Conservation (phyloP, 2,329 filamentous ascomycete genomes). For the Raffaelea ambrosiae region DNA sequence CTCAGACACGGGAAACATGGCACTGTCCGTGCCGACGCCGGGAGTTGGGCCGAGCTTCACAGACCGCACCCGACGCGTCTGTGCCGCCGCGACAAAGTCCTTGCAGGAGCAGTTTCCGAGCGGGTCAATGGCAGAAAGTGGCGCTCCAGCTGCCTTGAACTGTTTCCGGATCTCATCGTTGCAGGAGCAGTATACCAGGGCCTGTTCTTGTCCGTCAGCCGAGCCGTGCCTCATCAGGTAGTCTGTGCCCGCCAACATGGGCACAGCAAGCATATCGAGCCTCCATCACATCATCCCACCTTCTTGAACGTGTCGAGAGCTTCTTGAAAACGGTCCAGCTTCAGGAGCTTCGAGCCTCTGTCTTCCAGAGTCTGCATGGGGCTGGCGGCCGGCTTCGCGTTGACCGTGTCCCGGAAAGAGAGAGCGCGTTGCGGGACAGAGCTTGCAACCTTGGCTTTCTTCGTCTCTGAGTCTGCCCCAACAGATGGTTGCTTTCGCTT, state of each 20-base stretch:
- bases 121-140: constrained; percentile 7
- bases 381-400: too few species aligned
- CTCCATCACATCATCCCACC: too few species aligned
- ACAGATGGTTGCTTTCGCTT: too few species aligned
- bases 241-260: too few species aligned
- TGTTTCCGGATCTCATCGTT: background rate
- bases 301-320: background rate
- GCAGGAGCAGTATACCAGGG: constrained; percentile 1
- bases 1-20: constrained; percentile 3
- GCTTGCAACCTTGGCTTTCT: too few species aligned
- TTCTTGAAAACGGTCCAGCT: background rate
- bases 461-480: too few species aligned
- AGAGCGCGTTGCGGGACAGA: too few species aligned
- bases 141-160: constrained; percentile 1
- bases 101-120: constrained; percentile 11
- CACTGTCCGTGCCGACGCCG: background rate
- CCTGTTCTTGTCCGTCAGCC: background rate
- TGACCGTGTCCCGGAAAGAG: too few species aligned
- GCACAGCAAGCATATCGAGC: too few species aligned
- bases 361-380: background rate
- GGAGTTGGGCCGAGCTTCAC: background rate
- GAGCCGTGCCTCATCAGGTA: too few species aligned
- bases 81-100: constrained; percentile 11
- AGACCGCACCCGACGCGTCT: constrained; percentile 2
- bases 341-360: background rate